Base-by-base conservation (phyloP, 2,329 filamentous ascomycete species). In the Ascochyta koolunga region DNA sequence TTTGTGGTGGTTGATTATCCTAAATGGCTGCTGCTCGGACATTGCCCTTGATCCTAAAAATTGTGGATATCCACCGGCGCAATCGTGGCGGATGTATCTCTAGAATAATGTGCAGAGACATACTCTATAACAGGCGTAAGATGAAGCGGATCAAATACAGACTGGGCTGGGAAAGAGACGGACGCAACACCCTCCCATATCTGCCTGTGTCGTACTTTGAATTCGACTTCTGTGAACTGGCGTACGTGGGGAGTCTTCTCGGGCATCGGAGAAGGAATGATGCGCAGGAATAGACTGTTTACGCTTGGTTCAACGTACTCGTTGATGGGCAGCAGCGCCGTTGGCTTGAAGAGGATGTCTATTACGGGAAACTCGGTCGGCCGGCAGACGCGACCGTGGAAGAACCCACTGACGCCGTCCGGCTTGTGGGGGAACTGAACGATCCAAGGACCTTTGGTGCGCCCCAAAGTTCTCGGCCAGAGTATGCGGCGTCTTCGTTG, bases 401-500 rank as follows among this genome's bases (percentile, higher is more conserved):
- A 37, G 35, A 37, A 37, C 11, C 35, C 35, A n/a, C 35, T 37
- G 2, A 21, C 11, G n/a, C 35, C 35, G 19, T 37, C 35, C 7
- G 35, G 35, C 3, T 19, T 5, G 35, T 18, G 4, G 35, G 35
- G n/a, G 49, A 29, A 15, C 41, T 25, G 4, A 49, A 29, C 3
- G 22, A 15, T 4, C 51, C 51, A 10, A 54, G 36, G 2, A 54
- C 51, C 22, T 54, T 54, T 7, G 51, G 51, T n/a, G 27, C 33
- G 16, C 51, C 51, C 16, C 32, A 54, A 2, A 37, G 22, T 38
- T 54, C 51, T 4, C 51, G 19, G 1, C 51, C 51, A 2, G 38
- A 31, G 33, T 43, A 54, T 24, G 37, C 37, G n/a, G 45, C 51
- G 16, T 41, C 27, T 22, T 54, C 51, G 39, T 54, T 50, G 33